Conservation (phyloP, 495 filamentous ascomycete genomes). For the Aspergillus conjunctus region DNA sequence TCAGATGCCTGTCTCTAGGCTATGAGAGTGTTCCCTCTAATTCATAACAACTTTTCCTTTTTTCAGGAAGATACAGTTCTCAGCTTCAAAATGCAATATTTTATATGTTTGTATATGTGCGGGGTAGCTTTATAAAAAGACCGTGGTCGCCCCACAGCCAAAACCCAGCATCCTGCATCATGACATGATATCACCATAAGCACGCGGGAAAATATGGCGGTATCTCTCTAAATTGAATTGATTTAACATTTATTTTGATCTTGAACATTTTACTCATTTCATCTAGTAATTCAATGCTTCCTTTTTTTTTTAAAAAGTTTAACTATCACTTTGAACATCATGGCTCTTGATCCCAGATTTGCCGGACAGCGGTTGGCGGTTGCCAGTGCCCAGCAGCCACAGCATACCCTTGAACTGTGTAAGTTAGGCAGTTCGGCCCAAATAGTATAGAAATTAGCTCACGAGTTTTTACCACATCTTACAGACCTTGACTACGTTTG, state of each 20-base stretch:
- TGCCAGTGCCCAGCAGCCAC: constrained; percentile 43
- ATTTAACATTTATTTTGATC: not conserved
- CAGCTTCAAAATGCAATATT: no score
- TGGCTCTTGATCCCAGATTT: constrained; percentile 79
- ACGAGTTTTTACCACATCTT: not conserved
- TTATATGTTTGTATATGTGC: no score
- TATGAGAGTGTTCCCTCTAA: no score
- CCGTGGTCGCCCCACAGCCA: no score
- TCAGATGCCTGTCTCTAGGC: no score
- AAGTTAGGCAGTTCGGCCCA: constrained; percentile 17
- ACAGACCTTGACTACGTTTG: constrained; percentile 83
- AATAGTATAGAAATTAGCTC: not conserved
- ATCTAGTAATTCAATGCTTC: not conserved
- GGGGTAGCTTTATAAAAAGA: no score
- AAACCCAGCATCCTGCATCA: no score
- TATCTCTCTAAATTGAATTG: no score
- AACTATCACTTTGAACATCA: constrained; percentile 31
- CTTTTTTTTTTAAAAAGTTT: not conserved
- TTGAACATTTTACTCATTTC: not conserved
- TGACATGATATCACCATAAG: no score
- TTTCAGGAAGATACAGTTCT: no score
- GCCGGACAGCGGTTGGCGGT: constrained; percentile 62
- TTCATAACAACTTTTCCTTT: no score
- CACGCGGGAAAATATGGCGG: no score
- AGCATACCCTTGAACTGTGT: constrained; percentile 77